These are phyloP conservation scores for Xylaria sp. DNA, from an alignment of 495 filamentous ascomycete genomes.

Conservation along the genomic window DNA sequence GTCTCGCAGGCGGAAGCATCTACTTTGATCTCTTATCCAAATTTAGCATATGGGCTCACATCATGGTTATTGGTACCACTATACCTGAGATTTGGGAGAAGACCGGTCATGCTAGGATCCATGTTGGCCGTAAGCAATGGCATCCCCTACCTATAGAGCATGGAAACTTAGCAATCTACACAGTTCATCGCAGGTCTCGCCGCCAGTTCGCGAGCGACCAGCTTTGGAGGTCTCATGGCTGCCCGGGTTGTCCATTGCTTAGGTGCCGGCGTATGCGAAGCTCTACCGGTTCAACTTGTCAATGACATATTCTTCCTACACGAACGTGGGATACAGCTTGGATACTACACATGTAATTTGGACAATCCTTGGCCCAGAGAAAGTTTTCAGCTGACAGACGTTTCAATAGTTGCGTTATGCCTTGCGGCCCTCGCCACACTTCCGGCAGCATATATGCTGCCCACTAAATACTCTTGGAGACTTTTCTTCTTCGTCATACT, in stretches of 20 bases:
- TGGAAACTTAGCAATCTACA: neutral
- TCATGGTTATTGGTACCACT: slow-evolving; percentile 64
- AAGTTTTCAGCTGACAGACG: neutral
- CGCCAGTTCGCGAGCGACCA: slow-evolving; percentile 58
- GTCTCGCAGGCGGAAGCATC: slow-evolving; percentile 59
- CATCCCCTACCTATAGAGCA: neutral
- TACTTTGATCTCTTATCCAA: slow-evolving; percentile 66
- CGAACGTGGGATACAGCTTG: slow-evolving; percentile 63
- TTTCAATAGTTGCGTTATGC: slow-evolving; percentile 60
- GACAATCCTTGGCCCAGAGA: neutral
- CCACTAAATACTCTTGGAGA: slow-evolving; percentile 43
- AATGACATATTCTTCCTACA: slow-evolving; percentile 74
- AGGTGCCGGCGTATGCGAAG: slow-evolving; percentile 66
- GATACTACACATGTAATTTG: slow-evolving; percentile 61
- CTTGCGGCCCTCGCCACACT: slow-evolving; percentile 46
- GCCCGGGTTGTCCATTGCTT: slow-evolving; percentile 62
- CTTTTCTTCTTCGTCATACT: slow-evolving; percentile 63
- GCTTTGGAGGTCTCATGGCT: slow-evolving; percentile 61
- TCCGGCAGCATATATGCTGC: slow-evolving; percentile 52
- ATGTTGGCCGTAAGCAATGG: slow-evolving; percentile 55
- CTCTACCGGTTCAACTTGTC: slow-evolving; percentile 67
- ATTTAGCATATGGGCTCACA: slow-evolving; percentile 67
- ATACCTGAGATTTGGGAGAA: slow-evolving; percentile 64
- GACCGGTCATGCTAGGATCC: slow-evolving; percentile 62
- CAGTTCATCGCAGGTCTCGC: slow-evolving; percentile 65